Evolutionary conservation across 2,329 filamentous ascomycete genomes (phyloP).

Genomic region (Davidsoniella virescens): DNA sequence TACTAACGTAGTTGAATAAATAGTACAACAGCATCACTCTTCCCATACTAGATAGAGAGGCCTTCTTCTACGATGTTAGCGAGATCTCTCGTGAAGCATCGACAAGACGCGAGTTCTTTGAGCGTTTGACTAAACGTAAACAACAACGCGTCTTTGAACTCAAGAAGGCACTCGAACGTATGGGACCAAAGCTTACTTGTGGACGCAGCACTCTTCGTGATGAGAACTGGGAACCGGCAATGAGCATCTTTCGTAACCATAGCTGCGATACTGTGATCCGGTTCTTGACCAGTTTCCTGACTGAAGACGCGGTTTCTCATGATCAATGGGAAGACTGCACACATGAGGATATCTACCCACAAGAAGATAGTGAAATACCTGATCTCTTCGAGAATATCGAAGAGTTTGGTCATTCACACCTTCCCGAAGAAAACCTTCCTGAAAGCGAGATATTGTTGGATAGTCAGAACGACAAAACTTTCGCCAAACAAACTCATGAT

Average conservation of each 20-base stretch:
- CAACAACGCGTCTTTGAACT: neutral
- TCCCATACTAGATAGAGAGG: neutral
- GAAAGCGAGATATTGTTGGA: neutral
- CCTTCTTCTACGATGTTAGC: neutral
- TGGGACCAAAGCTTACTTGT: neutral
- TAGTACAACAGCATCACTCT: neutral
- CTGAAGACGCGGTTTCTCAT: neutral
- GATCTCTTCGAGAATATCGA: neutral
- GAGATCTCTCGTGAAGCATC: neutral
- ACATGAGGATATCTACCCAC: neutral
- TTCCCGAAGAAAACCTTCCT: neutral
- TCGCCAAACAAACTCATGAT: no score
- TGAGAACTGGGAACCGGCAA: neutral
- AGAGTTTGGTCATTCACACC: neutral
- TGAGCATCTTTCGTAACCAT: neutral
- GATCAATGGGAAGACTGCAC: neutral
- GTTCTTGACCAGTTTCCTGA: neutral
- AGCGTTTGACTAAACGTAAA: neutral
- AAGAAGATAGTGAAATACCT: neutral
- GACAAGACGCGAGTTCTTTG: neutral
- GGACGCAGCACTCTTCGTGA: neutral
- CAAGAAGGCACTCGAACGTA: neutral
- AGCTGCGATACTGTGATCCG: conserved; percentile 1
- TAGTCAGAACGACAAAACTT: no score
- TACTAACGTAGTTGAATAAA: neutral